Evolutionary conservation across 495 filamentous ascomycete genomes (phyloP), one percentile per base, ranked within the genome.

Genomic region (Aspergillus leporis): DNA sequence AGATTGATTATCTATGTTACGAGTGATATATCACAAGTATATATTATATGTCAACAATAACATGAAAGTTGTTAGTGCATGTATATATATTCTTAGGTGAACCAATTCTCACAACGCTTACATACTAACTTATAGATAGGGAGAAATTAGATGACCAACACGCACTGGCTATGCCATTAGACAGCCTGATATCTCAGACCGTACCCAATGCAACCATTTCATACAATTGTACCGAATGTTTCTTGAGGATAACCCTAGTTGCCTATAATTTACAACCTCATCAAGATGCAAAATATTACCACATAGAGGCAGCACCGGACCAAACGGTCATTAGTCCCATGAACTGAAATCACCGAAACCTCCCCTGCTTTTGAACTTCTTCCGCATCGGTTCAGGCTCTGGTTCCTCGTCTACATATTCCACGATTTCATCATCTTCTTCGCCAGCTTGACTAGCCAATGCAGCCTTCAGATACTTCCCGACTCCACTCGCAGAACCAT

Each of bases 291-390:
- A 41, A 5, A 12, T 41, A 16, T n/a, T 41, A n/a, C 32, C 1
- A 14, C 13, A 36, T 14, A 36, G 13, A n/a, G 41, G 18, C 14
- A 19, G 18, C 41, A 45, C 14, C 34, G 34, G 10, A 41, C n/a
- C 4, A 10, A 47, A 19, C 13, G 22, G 12, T 21, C 19, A 49
- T 36, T 61, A 68, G 57, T 68, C 60, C 75, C 75, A 78, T 3
- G 72, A 74, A 53, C 75, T 78, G 56, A 98, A 97, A 75, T 97
- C 94, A 14, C 94, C 94, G 81, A 97, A 98, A 3, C 92, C 93
- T 31, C 90, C 88, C 3, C 68, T 63, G 4, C 79, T 78, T 69
- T 91, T 96, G 9, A 74, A 64, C 74, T 96, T 96, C 75, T 97
- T 97, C 70, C 84, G 87, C 9, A 78, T 81, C 34, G 90, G 90